Evolutionary conservation across 192 early-diverging fungal species (phyloP), one percentile per base, ranked within the genome.

Genomic region (Dimargaris cristalligena): DNA sequence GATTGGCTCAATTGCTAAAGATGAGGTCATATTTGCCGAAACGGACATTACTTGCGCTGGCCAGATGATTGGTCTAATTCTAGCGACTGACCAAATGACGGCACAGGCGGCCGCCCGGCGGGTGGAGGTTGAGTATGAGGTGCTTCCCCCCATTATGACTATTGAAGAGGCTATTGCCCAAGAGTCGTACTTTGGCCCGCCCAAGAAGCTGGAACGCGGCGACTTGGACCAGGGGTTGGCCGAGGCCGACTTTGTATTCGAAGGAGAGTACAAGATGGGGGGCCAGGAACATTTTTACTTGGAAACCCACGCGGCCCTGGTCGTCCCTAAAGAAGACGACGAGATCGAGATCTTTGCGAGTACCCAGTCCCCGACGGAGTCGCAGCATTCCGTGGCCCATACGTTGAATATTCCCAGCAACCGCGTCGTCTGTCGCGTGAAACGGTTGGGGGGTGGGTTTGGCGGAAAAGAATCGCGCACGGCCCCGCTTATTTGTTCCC

Each of bases 281-380:
- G 71, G 68, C 18, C 83, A 87, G 67, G 90, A 92, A 66, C 90
- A 92, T 63, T 92, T 92, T 61, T 92, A 92, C 63, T 72, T 92
- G 46, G 90, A 92, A 66, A 87, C 90, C 11, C 70, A 88, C 31
- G 78, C 70, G 9, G 71, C 78, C 3, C 46, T 88, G 8, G 77
- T 82, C 29, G 81, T 86, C 58, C 85, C 86, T 33, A 74, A 71
- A 63, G 88, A 90, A 68, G 86, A 80, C 63, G 78, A 81, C 65
- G 88, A 91, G 67, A 74, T 85, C 28, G 87, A 89, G 64, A 65
- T 92, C n/a, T 85, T 80, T 54, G 75, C 85, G 22, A 77, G 78
- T 26, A 88, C 85, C 23, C 90, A 92, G 69, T 79, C 84, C 62
- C 86, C 84, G 6, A 83, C 81, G 16, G 85, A 84, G 63, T 74